A percentile compares a stretch with the other conserved stretches of the same genome.
Conservation (phyloP, 306 rosid species). For the Castanea crenata region DNA sequence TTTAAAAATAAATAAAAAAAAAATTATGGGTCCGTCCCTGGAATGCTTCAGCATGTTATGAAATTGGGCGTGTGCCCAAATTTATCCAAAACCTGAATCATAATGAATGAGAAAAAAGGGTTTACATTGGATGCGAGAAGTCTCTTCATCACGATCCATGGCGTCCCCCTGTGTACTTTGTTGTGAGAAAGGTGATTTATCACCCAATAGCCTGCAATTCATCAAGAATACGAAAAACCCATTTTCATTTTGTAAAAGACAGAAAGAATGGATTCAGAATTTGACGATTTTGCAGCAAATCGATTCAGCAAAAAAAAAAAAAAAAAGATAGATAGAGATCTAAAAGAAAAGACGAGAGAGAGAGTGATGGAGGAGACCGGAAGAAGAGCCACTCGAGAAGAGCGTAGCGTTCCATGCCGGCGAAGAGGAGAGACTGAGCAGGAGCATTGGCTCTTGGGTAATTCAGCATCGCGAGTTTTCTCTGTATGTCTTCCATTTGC, state of each 20-base stretch:
- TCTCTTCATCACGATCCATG: slow-evolving; percentile 85
- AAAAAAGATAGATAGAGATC: not conserved
- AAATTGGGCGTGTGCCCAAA: too few species aligned
- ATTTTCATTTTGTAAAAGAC: not conserved
- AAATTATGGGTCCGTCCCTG: too few species aligned
- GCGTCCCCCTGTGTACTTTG: slow-evolving; percentile 78
- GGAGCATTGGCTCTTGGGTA: slow-evolving; percentile 90
- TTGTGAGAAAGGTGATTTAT: slow-evolving; percentile 86
- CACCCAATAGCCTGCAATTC: slow-evolving; percentile 66
- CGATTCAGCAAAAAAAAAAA: too few species aligned
- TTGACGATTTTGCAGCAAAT: not conserved
- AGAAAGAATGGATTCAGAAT: not conserved
- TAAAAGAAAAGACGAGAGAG: not conserved
- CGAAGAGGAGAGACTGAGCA: slow-evolving; percentile 89
- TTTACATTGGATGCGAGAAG: slow-evolving; percentile 83
- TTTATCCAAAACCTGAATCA: not conserved
- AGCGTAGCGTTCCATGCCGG: slow-evolving; percentile 97
- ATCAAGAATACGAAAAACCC: not conserved
- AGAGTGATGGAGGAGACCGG: slow-evolving; percentile 34
- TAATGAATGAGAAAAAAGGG: not conserved
- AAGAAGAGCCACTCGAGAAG: slow-evolving; percentile 98
- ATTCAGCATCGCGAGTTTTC: slow-evolving; percentile 63
- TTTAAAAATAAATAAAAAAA: too few species aligned
- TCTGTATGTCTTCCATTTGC: slow-evolving; percentile 95
- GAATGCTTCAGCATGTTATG: too few species aligned